Evolutionary conservation across 352 stramenopile genomes (phyloP), one percentile per base, ranked within the genome.

Genomic region (Pythium diclinum): DNA sequence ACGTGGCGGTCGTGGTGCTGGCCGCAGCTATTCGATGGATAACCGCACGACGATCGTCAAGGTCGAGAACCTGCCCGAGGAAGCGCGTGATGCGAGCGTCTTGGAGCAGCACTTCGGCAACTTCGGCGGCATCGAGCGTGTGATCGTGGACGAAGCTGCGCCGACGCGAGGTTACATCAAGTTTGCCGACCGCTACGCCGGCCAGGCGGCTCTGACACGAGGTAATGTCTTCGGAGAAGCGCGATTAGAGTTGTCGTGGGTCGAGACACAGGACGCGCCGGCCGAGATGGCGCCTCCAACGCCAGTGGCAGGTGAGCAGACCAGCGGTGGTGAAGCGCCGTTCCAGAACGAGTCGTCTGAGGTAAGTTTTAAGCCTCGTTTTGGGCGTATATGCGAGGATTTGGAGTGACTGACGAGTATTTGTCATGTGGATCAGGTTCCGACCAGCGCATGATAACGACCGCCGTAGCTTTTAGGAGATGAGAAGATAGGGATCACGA

Each of bases 41-140:
- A 94, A 94, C 64, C 87, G 87, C 52, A 94, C 87, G 19, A 93
- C 83, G 49, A 91, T 92, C 53, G 81, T 95, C 10, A 85, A 89
- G 55, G 76, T 95, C 48, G 78, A 70, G 30, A 88, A 91, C 36
- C 56, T 94, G 21, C 85, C 85, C 0, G 83, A 92, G 36, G 87
- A 89, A 34, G 81, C 83, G n/a, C 74, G 83, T 7, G 84, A 94
- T 56, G 68, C 81, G 19, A 84, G 83, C 32, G 87, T 92, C 34
- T 52, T 94, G 59, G 84, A 89, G 61, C 85, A 95, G 75, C 87
- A 95, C 54, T 95, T 95, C 74, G 83, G 81, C 62, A 87, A 87
- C 54, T 95, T 92, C 76, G 87, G 87, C n/a, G 72, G 75, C 4
- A 81, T 95, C 11, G 85, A 93, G 62, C 72, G 74, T 16, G 87